Percentiles rank a stretch among this genome's conserved stretches.
Evolutionary conservation across 768 basidiomycete species (phyloP).

Genomic region (Boletus tomentosulus): DNA sequence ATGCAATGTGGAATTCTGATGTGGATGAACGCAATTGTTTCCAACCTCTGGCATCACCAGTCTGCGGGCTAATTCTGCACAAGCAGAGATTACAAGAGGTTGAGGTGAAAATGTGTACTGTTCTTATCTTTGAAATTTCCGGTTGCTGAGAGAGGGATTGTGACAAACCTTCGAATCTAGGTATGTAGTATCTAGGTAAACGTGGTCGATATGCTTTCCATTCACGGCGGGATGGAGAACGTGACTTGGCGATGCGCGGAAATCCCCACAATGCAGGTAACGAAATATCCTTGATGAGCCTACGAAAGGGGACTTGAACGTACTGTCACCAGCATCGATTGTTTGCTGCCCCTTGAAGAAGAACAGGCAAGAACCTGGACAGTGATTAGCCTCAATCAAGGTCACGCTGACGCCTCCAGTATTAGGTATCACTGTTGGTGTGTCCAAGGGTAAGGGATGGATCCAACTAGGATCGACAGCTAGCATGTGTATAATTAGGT

Average conservation of each 20-base stretch:
- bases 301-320: slow-evolving; percentile 64
- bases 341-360: slow-evolving; percentile 93
- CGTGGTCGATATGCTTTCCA: slow-evolving; percentile 76
- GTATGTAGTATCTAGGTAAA: slow-evolving; percentile 97
- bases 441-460: slow-evolving; percentile 78
- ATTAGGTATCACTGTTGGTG: slow-evolving; percentile 67
- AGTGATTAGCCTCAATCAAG: slow-evolving; percentile 97
- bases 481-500: slow-evolving; percentile 88
- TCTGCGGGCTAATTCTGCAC: slow-evolving; percentile 73
- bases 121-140: slow-evolving; percentile 5
- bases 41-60: slow-evolving; percentile 43
- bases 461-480: slow-evolving; percentile 89
- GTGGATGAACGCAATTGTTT: slow-evolving; percentile 22
- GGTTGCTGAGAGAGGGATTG: background rate
- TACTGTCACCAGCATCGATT: slow-evolving; percentile 79
- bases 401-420: slow-evolving; percentile 87
- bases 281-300: slow-evolving; percentile 70
- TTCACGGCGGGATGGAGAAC: slow-evolving; percentile 79
- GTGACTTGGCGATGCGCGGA: slow-evolving; percentile 85
- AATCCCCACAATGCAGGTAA: slow-evolving; percentile 95
- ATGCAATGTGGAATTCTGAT: slow-evolving; percentile 40
- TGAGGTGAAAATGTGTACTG: slow-evolving; percentile 96
- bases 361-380: slow-evolving; percentile 94
- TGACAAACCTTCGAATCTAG: slow-evolving; percentile 72
- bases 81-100: slow-evolving; percentile 89